phyloP scores from a whole-genome alignment of 306 rosid genomes.

The Trichosanthes truncata region DNA sequence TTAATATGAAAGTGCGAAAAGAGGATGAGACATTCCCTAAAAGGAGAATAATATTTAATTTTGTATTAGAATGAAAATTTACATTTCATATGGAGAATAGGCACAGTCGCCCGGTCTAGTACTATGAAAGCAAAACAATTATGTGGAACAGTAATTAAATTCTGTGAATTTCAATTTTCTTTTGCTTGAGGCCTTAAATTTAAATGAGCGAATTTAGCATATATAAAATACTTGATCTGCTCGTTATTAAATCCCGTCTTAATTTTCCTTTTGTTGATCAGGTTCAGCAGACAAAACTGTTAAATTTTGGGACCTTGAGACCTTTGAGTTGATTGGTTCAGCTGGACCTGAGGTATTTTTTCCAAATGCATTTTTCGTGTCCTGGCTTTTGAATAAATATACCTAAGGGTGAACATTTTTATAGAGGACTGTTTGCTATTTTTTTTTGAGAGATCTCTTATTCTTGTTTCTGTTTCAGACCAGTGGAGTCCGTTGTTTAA shows the following conservation, averaged over 20 bases:
- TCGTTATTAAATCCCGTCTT: background rate
- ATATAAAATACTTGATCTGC: background rate
- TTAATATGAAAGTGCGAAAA: background rate
- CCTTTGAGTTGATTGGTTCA: slow-evolving; percentile 98
- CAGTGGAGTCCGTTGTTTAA: slow-evolving; percentile 84
- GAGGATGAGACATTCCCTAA: background rate
- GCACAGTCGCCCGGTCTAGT: background rate
- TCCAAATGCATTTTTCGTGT: slow-evolving; percentile 15
- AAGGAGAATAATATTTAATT: background rate
- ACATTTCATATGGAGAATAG: background rate
- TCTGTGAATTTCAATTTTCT: background rate
- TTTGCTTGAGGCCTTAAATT: background rate
- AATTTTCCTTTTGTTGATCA: slow-evolving; percentile 22
- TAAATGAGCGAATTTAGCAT: background rate
- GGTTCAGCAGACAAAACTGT: slow-evolving; percentile 97
- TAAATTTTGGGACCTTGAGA: slow-evolving; percentile 99
- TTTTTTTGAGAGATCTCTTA: background rate
- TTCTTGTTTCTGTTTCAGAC: slow-evolving; percentile 40
- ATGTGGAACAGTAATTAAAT: background rate
- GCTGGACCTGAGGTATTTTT: slow-evolving; percentile 89
- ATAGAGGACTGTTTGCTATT: background rate
- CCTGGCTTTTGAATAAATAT: slow-evolving; percentile 10
- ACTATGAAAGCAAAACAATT: background rate
- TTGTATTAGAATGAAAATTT: background rate
- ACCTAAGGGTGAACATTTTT: slow-evolving; percentile 3